Percentiles rank a stretch among this genome's conserved stretches.
Evolutionary conservation across 768 basidiomycete genomes (phyloP).

Genomic region (Dioszegia hungarica): DNA sequence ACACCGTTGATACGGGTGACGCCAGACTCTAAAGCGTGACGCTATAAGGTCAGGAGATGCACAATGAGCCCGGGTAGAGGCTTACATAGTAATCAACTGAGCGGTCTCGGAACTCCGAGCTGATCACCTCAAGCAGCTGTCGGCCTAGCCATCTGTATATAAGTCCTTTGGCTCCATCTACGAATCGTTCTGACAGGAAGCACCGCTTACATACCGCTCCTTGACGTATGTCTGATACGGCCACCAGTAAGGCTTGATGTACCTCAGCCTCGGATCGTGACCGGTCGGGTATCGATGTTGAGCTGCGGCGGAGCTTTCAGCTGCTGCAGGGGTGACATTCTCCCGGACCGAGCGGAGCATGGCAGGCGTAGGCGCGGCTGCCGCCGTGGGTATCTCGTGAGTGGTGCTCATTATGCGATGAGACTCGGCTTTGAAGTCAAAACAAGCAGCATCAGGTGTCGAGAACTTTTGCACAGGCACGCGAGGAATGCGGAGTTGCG

Average conservation of each 20-base stretch:
- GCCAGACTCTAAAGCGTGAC: constrained; percentile 77
- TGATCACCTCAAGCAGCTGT: constrained; percentile 83
- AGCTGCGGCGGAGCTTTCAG: neutral
- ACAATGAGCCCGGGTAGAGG: no score
- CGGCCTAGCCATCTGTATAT: constrained; percentile 66
- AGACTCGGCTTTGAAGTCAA: no score
- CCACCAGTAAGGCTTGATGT: constrained; percentile 84
- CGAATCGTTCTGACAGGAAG: neutral
- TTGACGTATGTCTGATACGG: constrained; percentile 89
- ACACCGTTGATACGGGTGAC: constrained; percentile 94
- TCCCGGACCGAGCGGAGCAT: no score
- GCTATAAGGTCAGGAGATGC: constrained; percentile 50
- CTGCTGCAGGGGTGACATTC: no score
- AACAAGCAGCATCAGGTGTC: no score
- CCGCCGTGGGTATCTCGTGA: no score
- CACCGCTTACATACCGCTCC: constrained; percentile 54
- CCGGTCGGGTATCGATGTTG: constrained; percentile 27
- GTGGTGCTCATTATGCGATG: no score
- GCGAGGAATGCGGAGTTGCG: no score
- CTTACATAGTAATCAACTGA: constrained; percentile 94
- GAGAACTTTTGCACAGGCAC: no score
- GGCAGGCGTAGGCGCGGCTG: no score
- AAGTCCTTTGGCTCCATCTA: neutral
- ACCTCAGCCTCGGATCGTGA: constrained; percentile 60
- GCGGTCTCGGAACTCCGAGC: constrained; percentile 88